Evolutionary conservation across 768 basidiomycete species (phyloP).

Genomic region (Gelatoporia subvermispora): DNA sequence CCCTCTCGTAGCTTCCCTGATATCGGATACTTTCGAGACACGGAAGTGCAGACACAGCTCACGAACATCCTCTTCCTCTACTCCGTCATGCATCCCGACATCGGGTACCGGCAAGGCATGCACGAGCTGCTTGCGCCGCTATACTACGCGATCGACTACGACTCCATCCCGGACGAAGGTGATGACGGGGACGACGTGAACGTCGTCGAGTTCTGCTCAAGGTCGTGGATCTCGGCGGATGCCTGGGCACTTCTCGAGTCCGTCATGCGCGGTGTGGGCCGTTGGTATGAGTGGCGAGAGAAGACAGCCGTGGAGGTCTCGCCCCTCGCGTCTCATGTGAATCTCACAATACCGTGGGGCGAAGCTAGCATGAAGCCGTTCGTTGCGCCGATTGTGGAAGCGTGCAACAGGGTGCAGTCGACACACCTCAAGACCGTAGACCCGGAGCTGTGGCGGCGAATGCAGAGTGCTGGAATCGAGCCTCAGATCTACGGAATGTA

Average conservation of each 20-base stretch:
- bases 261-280: conserved; percentile 75
- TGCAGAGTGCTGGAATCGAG: conserved; percentile 83
- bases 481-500: conserved; percentile 97
- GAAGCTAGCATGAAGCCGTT: conserved; percentile 55
- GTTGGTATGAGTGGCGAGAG: conserved; percentile 60
- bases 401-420: conserved; percentile 78
- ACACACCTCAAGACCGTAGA: conserved; percentile 72
- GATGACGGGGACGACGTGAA: conserved; percentile 28
- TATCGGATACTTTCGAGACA: conserved; percentile 79
- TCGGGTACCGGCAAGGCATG: conserved; percentile 98
- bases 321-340: conserved; percentile 40
- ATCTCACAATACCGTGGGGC: conserved; percentile 40
- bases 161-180: conserved; percentile 53
- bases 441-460: conserved; percentile 65
- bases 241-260: conserved; percentile 77
- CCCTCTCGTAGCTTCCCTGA: conserved; percentile 80
- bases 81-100: conserved; percentile 68
- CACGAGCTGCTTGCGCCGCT: conserved; percentile 91
- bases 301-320: conserved; percentile 20
- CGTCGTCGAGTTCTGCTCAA: conserved; percentile 59
- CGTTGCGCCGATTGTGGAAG: conserved; percentile 78
- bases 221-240: conserved; percentile 76
- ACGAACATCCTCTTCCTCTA: conserved; percentile 88
- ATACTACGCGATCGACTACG: conserved; percentile 78
- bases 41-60: conserved; percentile 69